A percentile compares a stretch with the other conserved stretches of the same genome.
These are phyloP conservation scores for Oryza glumipatula DNA, from an alignment of 176 grass and related monocot genomes.

Conservation along the genomic window DNA sequence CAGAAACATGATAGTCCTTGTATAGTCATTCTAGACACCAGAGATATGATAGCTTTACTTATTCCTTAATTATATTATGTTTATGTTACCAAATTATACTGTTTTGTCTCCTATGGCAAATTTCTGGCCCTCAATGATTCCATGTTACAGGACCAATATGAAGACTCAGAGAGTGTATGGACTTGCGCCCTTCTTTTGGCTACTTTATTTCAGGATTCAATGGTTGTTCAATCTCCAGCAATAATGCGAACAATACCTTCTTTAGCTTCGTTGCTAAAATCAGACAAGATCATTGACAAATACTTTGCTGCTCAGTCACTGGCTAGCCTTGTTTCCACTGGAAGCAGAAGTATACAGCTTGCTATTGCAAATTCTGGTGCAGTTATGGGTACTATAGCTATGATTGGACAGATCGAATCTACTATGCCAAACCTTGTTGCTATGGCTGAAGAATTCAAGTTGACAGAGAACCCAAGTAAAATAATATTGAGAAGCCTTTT, in stretches of 20 bases:
- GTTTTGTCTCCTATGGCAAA: conserved; percentile 34
- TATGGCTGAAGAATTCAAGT: conserved; percentile 73
- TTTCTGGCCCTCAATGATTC: conserved; percentile 39
- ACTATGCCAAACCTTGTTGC: conserved; percentile 65
- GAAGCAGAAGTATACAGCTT: conserved; percentile 75
- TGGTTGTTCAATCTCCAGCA: conserved; percentile 76
- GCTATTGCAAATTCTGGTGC: conserved; percentile 91
- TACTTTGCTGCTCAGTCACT: conserved; percentile 94
- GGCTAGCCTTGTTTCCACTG: conserved; percentile 82
- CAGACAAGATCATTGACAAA: conserved; percentile 67
- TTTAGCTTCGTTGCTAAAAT: conserved; percentile 82
- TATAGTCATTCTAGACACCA: conserved; percentile 1
- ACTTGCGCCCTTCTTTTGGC: conserved; percentile 82
- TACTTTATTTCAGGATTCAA: conserved; percentile 86
- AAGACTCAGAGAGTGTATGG: conserved; percentile 81
- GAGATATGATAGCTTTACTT: neutral
- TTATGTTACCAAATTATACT: conserved; percentile 28
- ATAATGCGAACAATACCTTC: conserved; percentile 66
- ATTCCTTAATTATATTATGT: conserved; percentile 31
- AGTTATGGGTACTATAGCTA: conserved; percentile 68
- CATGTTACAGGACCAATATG: conserved; percentile 67
- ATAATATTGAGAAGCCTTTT: conserved; percentile 75
- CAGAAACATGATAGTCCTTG: neutral
- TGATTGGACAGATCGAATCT: conserved; percentile 84
- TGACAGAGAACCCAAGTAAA: conserved; percentile 76